Evolutionary conservation across 805 yeast species (phyloP).

Genomic region (Brettanomyces naardenensis): DNA sequence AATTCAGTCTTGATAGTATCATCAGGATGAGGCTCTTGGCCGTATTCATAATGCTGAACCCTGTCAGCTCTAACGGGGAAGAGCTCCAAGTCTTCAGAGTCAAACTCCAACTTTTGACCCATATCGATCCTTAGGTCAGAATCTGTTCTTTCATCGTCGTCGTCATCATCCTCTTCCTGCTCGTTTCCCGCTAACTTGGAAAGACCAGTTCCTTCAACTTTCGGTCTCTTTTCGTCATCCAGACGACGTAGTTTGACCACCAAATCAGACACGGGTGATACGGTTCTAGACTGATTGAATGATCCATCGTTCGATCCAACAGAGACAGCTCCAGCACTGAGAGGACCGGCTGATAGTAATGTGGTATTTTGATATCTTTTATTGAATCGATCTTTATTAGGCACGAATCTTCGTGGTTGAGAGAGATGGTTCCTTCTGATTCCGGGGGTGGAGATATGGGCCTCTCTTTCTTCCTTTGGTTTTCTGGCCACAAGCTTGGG

Average conservation of each 20-base stretch:
- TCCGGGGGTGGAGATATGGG: conserved; percentile 35
- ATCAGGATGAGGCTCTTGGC: conserved; percentile 23
- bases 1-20: conserved; percentile 27
- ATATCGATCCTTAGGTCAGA: conserved; percentile 37
- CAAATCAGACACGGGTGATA: conserved; percentile 4
- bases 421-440: conserved; percentile 27
- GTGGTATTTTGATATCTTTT: conserved; percentile 41
- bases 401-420: background rate
- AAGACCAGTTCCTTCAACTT: background rate
- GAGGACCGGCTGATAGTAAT: conserved; percentile 64
- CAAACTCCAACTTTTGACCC: conserved; percentile 50
- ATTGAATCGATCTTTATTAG: conserved; percentile 12
- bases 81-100: conserved; percentile 43
- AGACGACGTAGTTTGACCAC: background rate
- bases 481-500: conserved; percentile 86
- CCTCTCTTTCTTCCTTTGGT: conserved; percentile 68
- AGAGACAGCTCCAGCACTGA: conserved; percentile 56
- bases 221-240: conserved; percentile 3
- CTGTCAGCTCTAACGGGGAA: conserved; percentile 70
- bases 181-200: background rate
- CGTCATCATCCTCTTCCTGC: background rate
- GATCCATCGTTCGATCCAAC: conserved; percentile 24
- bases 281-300: conserved; percentile 12
- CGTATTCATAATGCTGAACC: conserved; percentile 32
- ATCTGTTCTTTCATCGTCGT: conserved; percentile 4